A percentile compares a stretch with the other conserved stretches of the same genome.
Evolutionary conservation across 192 early-diverging fungal species (phyloP).

Genomic region (Gryganskiella cystojenkinii): DNA sequence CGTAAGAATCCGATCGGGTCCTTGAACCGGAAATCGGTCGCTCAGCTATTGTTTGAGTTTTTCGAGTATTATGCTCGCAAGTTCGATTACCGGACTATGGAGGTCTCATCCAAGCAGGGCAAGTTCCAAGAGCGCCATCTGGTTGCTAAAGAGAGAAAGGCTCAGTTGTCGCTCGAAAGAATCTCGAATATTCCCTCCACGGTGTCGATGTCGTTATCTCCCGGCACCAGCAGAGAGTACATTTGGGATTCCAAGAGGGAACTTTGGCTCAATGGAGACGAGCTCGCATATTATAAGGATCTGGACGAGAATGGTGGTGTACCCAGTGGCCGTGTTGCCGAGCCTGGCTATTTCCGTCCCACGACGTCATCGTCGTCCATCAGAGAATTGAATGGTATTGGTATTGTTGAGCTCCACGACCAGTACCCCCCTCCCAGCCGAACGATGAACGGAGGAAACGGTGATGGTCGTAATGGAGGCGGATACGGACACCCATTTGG

Average conservation of each 20-base stretch:
- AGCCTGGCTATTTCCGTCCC: constrained; percentile 2
- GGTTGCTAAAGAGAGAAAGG: constrained; percentile 1
- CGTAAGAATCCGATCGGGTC: constrained; percentile 4
- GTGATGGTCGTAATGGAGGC: neutral
- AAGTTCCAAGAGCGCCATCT: constrained; percentile 14
- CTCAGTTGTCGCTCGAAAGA: neutral
- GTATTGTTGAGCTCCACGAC: too few relatives aligned
- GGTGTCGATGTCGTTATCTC: too few relatives aligned
- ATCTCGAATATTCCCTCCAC: neutral
- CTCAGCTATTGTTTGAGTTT: constrained; percentile 33
- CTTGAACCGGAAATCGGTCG: constrained; percentile 26
- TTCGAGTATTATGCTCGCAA: constrained; percentile 31
- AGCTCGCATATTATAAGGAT: constrained; percentile 22
- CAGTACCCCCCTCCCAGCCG: neutral
- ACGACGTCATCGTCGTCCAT: neutral
- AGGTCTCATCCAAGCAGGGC: constrained; percentile 16
- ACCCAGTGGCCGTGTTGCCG: constrained; percentile 11
- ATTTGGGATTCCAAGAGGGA: constrained; percentile 9
- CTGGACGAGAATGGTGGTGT: constrained; percentile 14
- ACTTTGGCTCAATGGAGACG: constrained; percentile 10
- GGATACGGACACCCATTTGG: neutral
- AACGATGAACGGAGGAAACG: neutral
- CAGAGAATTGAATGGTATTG: too few relatives aligned
- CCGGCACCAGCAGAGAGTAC: neutral
- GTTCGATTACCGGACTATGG: constrained; percentile 47